A percentile compares a stretch with the other conserved stretches of the same genome.
Conservation (phyloP, 768 basidiomycete genomes). For the Russula lepida region DNA sequence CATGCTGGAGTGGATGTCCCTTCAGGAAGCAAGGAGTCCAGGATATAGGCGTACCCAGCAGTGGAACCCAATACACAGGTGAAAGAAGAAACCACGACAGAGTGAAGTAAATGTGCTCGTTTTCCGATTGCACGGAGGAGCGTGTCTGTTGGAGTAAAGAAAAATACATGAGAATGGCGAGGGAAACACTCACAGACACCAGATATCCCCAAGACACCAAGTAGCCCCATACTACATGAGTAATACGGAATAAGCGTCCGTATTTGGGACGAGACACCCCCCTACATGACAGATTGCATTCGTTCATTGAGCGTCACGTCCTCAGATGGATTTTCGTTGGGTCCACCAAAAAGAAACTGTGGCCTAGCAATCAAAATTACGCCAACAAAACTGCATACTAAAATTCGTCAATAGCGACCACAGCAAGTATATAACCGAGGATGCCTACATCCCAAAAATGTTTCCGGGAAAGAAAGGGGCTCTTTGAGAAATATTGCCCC, state of each 20-base stretch:
- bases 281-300: constrained; percentile 52
- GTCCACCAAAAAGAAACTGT: constrained; percentile 54
- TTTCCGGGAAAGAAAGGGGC: constrained; percentile 43
- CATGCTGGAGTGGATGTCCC: constrained; percentile 32
- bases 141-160: constrained; percentile 30
- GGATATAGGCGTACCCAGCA: constrained; percentile 24
- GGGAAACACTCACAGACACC: constrained; percentile 52
- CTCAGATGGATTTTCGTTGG: not conserved
- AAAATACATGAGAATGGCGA: not conserved
- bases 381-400: constrained; percentile 61
- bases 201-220: constrained; percentile 56
- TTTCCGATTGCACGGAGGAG: constrained; percentile 62
- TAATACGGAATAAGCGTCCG: not conserved
- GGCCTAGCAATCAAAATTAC: constrained; percentile 81
- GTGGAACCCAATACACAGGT: constrained; percentile 40
- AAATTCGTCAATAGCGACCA: not conserved
- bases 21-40: not conserved
- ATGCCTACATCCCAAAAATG: constrained; percentile 41
- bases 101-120: constrained; percentile 66
- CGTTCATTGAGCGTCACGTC: constrained; percentile 31
- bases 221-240: constrained; percentile 45
- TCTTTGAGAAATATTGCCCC: constrained; percentile 60
- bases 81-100: constrained; percentile 55
- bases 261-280: not conserved
- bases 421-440: not conserved